Evolutionary conservation across 2,329 filamentous ascomycete species (phyloP), one percentile per base, ranked within the genome.

Genomic region (Fusarium duplospermum): DNA sequence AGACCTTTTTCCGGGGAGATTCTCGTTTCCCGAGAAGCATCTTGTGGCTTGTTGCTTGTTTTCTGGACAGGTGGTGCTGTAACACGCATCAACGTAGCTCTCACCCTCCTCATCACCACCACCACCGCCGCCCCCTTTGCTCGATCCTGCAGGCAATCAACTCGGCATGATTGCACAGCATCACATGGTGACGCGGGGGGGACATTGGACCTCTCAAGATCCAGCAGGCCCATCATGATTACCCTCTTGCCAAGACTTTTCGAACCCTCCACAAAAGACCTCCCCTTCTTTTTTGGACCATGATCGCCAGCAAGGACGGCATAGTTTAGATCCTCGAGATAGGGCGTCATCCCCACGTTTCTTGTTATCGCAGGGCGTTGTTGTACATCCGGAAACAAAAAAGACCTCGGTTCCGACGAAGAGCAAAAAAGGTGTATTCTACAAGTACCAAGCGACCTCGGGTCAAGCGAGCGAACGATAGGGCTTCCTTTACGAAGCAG

Each of bases 211-310:
- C 59, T 62, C 57, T 74, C 71, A 72, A 47, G 18, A 29, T 36
- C 56, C 2, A 61, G 24, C 22, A 13, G 42, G 42, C n/a, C 42
- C 56, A 73, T 75, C 69, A 62, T 73, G 59, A 73, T 74, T 73
- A 72, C 47, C 27, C 24, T 29, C 42, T 58, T 57, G 70, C 70
- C 60, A 68, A 71, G 67, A 59, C 36, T 22, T 42, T 36, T 59
- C 29, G 10, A 40, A 40, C 52, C 52, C 62, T 27, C 27, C 62
- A 64, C 33, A 67, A 33, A 33, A 50, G 33, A 29, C 45, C n/a
- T 27, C 20, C 20, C 64, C 71, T 47, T 54, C 69, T 52, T 54
- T 14, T 58, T 18, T 45, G 52, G 33, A 22, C 16, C 27, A 47
- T 60, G 69, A 70, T 64, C 72, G 14, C 29, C 27, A 33, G 33